These are phyloP conservation scores for Ascocoryne sarcoides DNA, from an alignment of 2,329 filamentous ascomycete species.

Conservation along the genomic window DNA sequence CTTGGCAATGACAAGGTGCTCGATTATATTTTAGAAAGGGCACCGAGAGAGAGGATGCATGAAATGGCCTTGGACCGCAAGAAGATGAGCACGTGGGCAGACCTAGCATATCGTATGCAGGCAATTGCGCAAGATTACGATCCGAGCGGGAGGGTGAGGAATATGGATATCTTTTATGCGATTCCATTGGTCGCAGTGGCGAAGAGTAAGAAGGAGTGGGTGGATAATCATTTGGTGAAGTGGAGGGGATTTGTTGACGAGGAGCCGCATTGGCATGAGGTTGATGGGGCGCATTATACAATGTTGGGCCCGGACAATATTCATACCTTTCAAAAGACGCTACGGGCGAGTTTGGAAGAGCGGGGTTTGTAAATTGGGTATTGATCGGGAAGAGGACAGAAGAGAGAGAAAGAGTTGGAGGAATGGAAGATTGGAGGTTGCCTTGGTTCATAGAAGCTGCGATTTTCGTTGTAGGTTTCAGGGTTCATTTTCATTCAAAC, in stretches of 20 bases:
- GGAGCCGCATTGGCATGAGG: slow-evolving; percentile 1
- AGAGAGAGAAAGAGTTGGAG: slow-evolving; percentile 6
- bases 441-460: too few relatives aligned
- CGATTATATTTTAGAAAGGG: slow-evolving; percentile 16
- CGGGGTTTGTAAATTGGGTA: slow-evolving; percentile 6
- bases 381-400: slow-evolving; percentile 7
- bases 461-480: too few relatives aligned
- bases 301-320: slow-evolving; percentile 2
- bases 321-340: not conserved
- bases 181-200: slow-evolving; percentile 21
- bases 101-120: slow-evolving; percentile 31
- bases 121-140: slow-evolving; percentile 35
- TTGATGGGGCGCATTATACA: slow-evolving; percentile 4
- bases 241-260: slow-evolving; percentile 2
- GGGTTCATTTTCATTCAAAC: too few relatives aligned
- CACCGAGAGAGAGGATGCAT: slow-evolving; percentile 18
- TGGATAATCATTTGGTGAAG: slow-evolving; percentile 1
- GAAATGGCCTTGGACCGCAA: slow-evolving; percentile 28
- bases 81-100: slow-evolving; percentile 29
- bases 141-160: slow-evolving; percentile 30
- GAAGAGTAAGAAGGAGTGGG: slow-evolving; percentile 2
- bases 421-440: too few relatives aligned
- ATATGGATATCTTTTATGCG: slow-evolving; percentile 36
- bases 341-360: slow-evolving; percentile 9
- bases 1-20: slow-evolving; percentile 17